Evolutionary conservation across 2,329 filamentous ascomycete species (phyloP), one percentile per base, ranked within the genome.

Genomic region (Phialophora macrospora): DNA sequence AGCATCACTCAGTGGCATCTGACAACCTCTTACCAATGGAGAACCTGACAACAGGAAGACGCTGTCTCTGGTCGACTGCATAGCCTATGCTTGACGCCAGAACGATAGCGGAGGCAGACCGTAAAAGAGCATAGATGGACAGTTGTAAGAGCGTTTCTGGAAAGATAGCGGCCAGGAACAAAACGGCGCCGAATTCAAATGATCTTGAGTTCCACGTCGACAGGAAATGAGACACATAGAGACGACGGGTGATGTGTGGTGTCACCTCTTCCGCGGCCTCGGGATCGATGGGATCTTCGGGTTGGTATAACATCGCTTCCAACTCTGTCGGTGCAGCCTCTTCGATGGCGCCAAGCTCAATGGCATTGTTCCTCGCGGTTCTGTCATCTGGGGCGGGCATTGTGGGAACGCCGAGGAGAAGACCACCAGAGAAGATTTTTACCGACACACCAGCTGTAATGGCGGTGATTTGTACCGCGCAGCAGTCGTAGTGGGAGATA

Each of bases 111-210:
- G 86, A 80, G 0, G 81, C 76, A 5, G 85, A 82, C 24, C 90
- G 84, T 4, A 83, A 79, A 6, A 92, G 77, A 0, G 89, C 89
- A 72, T 92, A 92, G n/a, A 88, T 77, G 0, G 89, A 91, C 63
- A 88, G 82, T 41, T 86, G 88, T 24, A 90, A 80, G 24, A 92
- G 78, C 0, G 88, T 90, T 0, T 80, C 77, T 0, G 84, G 84
- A 70, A 81, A 88, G 54, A 85, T 81, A 0, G 80, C 75, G 0
- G 85, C 84, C 9, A 88, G 78, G 74, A 84, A 88, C 5, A 88
- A 77, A 4, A 88, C 84, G 5, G 85, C 83, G 32, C 82, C 87
- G 63, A 88, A 88, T 72, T 89, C 86, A 68, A 89, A 89, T 62
- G 86, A 77, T 22, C 87, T 83, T 0, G 86, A 85, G 74, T 88